Evolutionary conservation across 495 filamentous ascomycete species (phyloP).

Genomic region (Aspergillus haitiensis): DNA sequence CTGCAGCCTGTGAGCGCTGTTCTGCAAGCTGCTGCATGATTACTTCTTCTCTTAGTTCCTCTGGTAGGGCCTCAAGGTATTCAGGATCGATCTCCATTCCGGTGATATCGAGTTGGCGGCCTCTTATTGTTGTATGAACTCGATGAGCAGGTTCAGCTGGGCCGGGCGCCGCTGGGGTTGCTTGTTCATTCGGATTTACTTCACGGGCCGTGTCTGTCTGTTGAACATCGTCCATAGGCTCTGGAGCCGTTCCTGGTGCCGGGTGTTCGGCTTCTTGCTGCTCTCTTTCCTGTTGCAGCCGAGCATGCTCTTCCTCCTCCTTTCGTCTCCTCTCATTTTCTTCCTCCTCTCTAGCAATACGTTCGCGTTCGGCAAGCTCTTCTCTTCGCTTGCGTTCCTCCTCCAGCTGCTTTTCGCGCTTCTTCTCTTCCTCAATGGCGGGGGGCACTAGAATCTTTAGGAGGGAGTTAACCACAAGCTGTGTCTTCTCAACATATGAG

Average conservation of each 20-base stretch:
- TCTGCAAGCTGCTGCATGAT: conserved; percentile 83
- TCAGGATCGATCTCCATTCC: conserved; percentile 90
- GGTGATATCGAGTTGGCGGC: conserved; percentile 85
- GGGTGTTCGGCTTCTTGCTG: conserved; percentile 49
- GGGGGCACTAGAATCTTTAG: conserved; percentile 75
- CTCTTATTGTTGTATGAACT: conserved; percentile 76
- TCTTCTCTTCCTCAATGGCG: conserved; percentile 74
- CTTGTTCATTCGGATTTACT: conserved; percentile 26
- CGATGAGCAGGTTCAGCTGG: conserved; percentile 57
- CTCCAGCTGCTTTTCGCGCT: conserved; percentile 51
- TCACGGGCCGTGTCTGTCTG: conserved; percentile 45
- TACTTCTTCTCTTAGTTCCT: conserved; percentile 93
- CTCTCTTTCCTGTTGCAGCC: conserved; percentile 45
- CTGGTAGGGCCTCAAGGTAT: conserved; percentile 89
- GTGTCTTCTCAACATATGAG: conserved; percentile 67
- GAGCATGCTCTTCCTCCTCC: conserved; percentile 62
- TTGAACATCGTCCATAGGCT: conserved; percentile 88
- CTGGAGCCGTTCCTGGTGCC: conserved; percentile 44
- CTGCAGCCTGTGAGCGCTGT: conserved; percentile 74
- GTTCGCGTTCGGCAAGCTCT: conserved; percentile 47
- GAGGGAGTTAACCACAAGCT: conserved; percentile 69
- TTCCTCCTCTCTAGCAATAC: conserved; percentile 59
- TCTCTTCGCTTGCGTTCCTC: conserved; percentile 52
- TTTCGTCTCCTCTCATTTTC: conserved; percentile 60
- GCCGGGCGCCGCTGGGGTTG: conserved; percentile 40